Evolutionary conservation across 1,284 basidiomycete species (phyloP), one percentile per base, ranked within the genome.

Genomic region (Cutaneotrichosporon sp.): DNA sequence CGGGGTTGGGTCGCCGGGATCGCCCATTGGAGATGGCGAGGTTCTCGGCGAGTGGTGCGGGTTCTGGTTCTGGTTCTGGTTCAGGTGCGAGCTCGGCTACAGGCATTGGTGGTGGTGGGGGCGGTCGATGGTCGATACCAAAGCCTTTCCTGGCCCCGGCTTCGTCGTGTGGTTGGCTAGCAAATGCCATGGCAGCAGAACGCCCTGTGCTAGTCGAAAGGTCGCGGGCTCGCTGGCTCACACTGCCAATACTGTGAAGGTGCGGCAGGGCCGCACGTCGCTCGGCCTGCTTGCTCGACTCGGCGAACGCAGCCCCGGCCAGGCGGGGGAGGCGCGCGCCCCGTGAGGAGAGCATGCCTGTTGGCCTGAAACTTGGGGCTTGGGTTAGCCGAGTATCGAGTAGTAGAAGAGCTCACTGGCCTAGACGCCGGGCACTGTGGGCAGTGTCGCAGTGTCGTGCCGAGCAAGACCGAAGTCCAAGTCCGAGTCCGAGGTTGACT

Each of bases 211-310:
- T 30, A 1, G 51, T 31, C 51, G 51, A 53, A 4, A 53, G 30
- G 9, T 18, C 14, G 11, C 51, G 31, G 30, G 22, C 26, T 26
- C 26, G 26, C 26, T 26, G 26, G 26, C 26, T 26, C 2, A 26
- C 26, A 6, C 9, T 22, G 26, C 47, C 47, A 5, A n/a, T 8
- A 11, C 22, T 6, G 18, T n/a, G n/a, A 18, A 31, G 13, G 22
- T 9, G 34, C 47, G 61, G 40, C 18, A 26, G 13, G 6, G 42
- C 40, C 30, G 56, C 60, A 32, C 67, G 67, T 5, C 56, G 60
- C 61, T 65, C 65, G 11, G 72, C 73, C 66, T 73, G 73, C 32
- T 67, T 67, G 31, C 72, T 73, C 38, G 72, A 73, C 68, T 75
- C 73, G 40, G 73, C 72, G 16, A 69, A 65, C n/a, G 65, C 66